Conservation (phyloP, 805 yeast species). For the Priceomyces castillae region DNA sequence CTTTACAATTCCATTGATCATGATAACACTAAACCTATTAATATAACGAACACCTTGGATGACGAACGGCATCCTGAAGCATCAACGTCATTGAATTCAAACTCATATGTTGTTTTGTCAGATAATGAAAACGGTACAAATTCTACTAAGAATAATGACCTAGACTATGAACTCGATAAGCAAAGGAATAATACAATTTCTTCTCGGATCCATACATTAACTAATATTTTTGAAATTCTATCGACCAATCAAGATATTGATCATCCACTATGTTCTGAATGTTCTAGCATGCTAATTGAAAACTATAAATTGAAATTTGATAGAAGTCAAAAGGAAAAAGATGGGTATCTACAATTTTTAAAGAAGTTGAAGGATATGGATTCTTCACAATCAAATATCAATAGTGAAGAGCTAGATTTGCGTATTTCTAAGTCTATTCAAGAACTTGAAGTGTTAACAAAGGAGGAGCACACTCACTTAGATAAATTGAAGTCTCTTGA, state of each 20-base stretch:
- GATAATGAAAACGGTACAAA: conserved; percentile 12
- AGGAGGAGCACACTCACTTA: conserved; percentile 32
- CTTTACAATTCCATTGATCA: conserved; percentile 30
- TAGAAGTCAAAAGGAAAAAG: conserved; percentile 72
- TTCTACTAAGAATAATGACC: conserved; percentile 1
- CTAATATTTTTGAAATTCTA: conserved; percentile 66
- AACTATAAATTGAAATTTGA: conserved; percentile 70
- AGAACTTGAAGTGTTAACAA: conserved; percentile 46
- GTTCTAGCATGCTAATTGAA: conserved; percentile 64
- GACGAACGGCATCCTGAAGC: conserved; percentile 17
- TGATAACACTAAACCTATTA: conserved; percentile 20
- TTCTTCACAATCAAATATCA: conserved; percentile 9
- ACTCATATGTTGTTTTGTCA: conserved; percentile 19
- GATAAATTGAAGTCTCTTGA: conserved; percentile 39
- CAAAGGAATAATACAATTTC: conserved; percentile 35
- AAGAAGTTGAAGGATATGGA: conserved; percentile 53
- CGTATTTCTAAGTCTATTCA: conserved; percentile 46
- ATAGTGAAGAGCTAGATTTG: conserved; percentile 16
- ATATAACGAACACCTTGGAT: conserved; percentile 29
- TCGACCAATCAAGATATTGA: conserved; percentile 72
- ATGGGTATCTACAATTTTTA: conserved; percentile 69
- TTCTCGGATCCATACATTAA: conserved; percentile 50
- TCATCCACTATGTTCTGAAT: conserved; percentile 82
- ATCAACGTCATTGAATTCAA: conserved; percentile 16
- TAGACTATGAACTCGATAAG: not conserved